Evolutionary conservation across 768 basidiomycete genomes (phyloP).

Genomic region (Pholiota molesta): DNA sequence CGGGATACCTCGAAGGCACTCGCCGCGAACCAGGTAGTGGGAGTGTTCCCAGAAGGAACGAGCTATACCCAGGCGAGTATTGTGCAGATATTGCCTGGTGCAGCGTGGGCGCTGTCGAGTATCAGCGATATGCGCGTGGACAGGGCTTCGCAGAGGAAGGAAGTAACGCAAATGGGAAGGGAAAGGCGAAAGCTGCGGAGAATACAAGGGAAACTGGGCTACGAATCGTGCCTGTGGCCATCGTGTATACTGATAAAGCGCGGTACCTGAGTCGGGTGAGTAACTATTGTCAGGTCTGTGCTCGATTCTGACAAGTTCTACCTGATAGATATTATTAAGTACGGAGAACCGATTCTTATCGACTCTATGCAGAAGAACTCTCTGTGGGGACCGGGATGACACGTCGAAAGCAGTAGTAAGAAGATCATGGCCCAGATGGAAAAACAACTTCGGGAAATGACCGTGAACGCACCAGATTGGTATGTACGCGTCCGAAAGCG

Average conservation of each 20-base stretch:
- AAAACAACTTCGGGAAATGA: slow-evolving; percentile 49
- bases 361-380: slow-evolving; percentile 51
- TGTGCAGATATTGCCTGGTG: slow-evolving; percentile 59
- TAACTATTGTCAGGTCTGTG: slow-evolving; percentile 9
- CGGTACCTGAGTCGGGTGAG: slow-evolving; percentile 61
- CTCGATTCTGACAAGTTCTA: background rate
- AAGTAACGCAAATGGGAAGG: slow-evolving; percentile 12
- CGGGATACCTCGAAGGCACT: slow-evolving; percentile 57
- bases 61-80: slow-evolving; percentile 51
- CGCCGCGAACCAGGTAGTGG: slow-evolving; percentile 56
- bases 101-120: slow-evolving; percentile 78
- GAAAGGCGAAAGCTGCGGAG: slow-evolving; percentile 24
- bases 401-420: slow-evolving; percentile 51
- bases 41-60: slow-evolving; percentile 71
- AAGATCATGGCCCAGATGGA: slow-evolving; percentile 56
- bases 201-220: slow-evolving; percentile 29
- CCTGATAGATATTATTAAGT: slow-evolving; percentile 32
- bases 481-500: slow-evolving; percentile 30
- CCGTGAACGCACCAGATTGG: slow-evolving; percentile 73
- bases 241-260: slow-evolving; percentile 73
- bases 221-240: slow-evolving; percentile 61
- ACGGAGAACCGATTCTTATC: slow-evolving; percentile 53
- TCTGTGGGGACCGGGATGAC: slow-evolving; percentile 38
- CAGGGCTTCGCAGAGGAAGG: background rate
- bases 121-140: slow-evolving; percentile 40